Evolutionary conservation across 2,329 filamentous ascomycete species (phyloP).

Genomic region (Ustilaginoidea virens): DNA sequence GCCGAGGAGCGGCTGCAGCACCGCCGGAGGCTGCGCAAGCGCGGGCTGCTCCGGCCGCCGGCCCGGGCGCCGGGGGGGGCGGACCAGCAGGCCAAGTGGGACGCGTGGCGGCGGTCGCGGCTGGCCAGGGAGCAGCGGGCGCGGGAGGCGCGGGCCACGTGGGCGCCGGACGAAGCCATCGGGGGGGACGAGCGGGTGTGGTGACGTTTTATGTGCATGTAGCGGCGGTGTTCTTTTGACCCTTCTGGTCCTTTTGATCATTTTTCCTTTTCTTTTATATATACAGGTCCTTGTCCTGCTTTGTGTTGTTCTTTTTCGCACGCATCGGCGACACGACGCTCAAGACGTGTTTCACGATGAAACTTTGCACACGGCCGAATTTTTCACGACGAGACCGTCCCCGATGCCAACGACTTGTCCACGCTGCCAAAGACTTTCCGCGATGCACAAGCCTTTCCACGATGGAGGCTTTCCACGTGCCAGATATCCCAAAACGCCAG

Average conservation of each 20-base stretch:
- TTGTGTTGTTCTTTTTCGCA: not conserved
- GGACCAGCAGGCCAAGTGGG: slow-evolving; percentile 27
- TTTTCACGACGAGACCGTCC: no score
- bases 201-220: slow-evolving; percentile 11
- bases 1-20: slow-evolving; percentile 32
- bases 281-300: not conserved
- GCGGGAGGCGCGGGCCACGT: slow-evolving; percentile 22
- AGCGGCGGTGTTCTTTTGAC: no score
- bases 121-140: slow-evolving; percentile 26
- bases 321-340: no score
- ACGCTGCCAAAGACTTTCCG: no score
- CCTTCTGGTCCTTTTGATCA: no score
- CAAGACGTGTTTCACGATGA: no score
- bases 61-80: slow-evolving; percentile 18
- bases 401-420: no score
- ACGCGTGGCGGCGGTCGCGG: slow-evolving; percentile 27
- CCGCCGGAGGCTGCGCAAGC: slow-evolving; percentile 33
- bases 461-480: no score
- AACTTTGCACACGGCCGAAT: no score
- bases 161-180: slow-evolving; percentile 12
- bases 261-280: no score
- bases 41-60: slow-evolving; percentile 21
- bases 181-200: slow-evolving; percentile 13
- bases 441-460: no score
- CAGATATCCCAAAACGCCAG: no score